Evolutionary conservation across 78 protist species (phyloP), one percentile per base, ranked within the genome.

Genomic region (Dictyostelium capitatum): DNA sequence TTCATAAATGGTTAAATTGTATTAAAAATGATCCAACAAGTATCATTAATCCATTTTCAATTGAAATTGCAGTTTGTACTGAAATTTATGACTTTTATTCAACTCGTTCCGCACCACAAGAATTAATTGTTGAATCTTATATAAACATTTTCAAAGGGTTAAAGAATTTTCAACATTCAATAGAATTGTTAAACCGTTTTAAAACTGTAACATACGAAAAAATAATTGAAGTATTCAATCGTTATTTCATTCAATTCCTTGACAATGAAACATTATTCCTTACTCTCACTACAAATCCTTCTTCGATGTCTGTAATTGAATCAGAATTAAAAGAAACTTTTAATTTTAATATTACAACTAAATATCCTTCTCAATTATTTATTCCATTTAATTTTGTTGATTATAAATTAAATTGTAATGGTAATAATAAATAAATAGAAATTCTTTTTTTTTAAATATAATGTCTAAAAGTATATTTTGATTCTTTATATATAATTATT

Each of bases 81-180:
- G 73, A 53, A 11, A 72, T 85, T 37, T 85, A 57, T 62, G 82
- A 85, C 57, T 85, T 75, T 50, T 85, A 32, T 51, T 48, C 51
- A 23, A 19, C 51, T 3, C 59, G 50, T 46, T 56, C 79, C 0
- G 64, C 83, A 23, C 69, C 92, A 41, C 17, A 59, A 0, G 92
- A 85, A 17, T 7, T 85, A 9, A 30, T 51, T 25, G n/a, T 17
- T 3, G 78, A 75, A 11, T 62, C 82, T 8, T 23, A 47, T 19
- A 51, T 59, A 17, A 56, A 57, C 11, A 9, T 85, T 2, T 59
- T 85, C 25, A 73, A 41, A 17, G 92, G 83, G 6, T 20, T 56
- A 6, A 20, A 64, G 1, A 43, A 19, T 28, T 37, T 79, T 50
- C 65, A 79, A 54, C 82, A 72, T 11, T 64, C 65, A 15, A 28